A percentile compares a stretch with the other conserved stretches of the same genome.
These are phyloP conservation scores for Alopecurus myosuroides DNA, from an alignment of 176 grass and related monocot genomes.

Conservation along the genomic window DNA sequence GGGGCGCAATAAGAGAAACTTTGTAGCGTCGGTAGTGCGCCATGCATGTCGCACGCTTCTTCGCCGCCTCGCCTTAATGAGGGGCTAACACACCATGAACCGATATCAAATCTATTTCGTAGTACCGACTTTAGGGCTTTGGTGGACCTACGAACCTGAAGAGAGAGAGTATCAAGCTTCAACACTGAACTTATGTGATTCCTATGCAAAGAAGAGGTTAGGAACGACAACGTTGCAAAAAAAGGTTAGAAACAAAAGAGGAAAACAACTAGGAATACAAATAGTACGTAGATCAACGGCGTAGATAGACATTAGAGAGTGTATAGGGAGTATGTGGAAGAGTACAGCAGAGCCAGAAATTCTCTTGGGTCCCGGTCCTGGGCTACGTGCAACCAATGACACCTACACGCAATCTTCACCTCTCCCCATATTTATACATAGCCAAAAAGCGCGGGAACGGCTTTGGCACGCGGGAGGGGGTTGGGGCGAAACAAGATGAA, in stretches of 20 bases:
- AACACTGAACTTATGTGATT: not conserved
- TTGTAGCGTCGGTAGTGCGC: not conserved
- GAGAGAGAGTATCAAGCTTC: not conserved
- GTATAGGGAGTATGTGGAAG: not conserved
- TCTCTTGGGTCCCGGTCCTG: not conserved
- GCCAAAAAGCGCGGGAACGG: too few relatives aligned
- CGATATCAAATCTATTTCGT: not conserved
- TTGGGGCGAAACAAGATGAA: too few relatives aligned
- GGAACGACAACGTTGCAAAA: not conserved
- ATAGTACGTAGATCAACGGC: not conserved
- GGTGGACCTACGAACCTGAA: not conserved
- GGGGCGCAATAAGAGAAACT: not conserved
- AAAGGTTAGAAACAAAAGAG: not conserved
- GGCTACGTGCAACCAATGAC: conserved; percentile 20
- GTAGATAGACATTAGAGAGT: not conserved
- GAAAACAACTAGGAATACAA: not conserved
- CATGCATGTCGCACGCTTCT: not conserved
- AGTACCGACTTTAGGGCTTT: not conserved
- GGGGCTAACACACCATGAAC: not conserved
- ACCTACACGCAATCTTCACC: conserved; percentile 21
- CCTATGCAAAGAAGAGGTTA: not conserved
- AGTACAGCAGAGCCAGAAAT: not conserved
- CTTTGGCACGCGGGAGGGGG: too few relatives aligned
- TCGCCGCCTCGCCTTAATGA: not conserved
- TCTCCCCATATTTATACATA: conserved; percentile 26